phyloP scores from a whole-genome alignment of 176 grass and related monocot genomes.

The Pontederia paniculata region DNA sequence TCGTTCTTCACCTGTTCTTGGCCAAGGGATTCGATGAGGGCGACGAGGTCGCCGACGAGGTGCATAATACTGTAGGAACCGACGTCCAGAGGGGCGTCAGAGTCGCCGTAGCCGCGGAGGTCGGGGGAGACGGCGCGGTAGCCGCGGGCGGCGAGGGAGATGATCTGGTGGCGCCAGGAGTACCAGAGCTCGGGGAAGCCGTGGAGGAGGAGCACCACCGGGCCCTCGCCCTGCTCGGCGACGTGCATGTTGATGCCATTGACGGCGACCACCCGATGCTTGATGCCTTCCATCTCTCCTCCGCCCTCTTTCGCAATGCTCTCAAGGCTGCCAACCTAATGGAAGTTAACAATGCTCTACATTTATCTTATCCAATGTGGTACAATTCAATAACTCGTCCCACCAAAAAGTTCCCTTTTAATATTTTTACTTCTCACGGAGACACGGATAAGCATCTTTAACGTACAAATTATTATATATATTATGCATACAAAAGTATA shows the following conservation, averaged over 20 bases:
- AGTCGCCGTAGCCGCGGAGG: conserved; percentile 7
- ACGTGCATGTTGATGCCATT: conserved; percentile 6
- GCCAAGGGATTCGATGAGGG: conserved; percentile 7
- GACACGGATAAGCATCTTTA: too few species aligned
- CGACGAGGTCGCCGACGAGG: conserved; percentile 9
- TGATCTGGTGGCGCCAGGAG: conserved; percentile 14
- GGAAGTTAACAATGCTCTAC: too few species aligned
- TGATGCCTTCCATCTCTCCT: neutral
- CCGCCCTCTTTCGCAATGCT: neutral
- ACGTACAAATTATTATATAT: too few species aligned
- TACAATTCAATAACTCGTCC: too few species aligned
- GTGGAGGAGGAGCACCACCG: conserved; percentile 3
- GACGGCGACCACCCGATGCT: neutral
- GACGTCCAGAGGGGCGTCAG: neutral
- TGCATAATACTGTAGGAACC: neutral
- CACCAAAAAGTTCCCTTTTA: too few species aligned
- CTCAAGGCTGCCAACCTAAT: too few species aligned
- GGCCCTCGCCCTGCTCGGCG: conserved; percentile 9
- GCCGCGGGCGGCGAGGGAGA: conserved; percentile 6
- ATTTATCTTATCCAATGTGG: too few species aligned
- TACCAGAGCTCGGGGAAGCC: conserved; percentile 16
- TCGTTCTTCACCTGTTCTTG: neutral
- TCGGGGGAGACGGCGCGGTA: conserved; percentile 11
- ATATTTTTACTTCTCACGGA: too few species aligned
- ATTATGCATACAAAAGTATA: too few species aligned